Conservation (phyloP, 1,284 basidiomycete species). For the Rhodotorula sp. region DNA sequence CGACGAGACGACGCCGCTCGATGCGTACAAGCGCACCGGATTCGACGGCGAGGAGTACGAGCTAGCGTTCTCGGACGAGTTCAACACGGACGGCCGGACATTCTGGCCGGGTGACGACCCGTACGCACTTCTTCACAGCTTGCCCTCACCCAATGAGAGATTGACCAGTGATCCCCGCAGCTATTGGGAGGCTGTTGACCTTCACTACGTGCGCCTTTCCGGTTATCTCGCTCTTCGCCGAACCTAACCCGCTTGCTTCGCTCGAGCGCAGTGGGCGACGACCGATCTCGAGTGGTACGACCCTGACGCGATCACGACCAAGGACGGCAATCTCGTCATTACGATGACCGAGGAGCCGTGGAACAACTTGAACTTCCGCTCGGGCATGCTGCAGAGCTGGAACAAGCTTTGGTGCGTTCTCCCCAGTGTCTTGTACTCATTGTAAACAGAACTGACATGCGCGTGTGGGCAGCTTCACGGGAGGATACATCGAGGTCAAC, state of each 20-base stretch:
- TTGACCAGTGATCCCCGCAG: neutral
- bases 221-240: too few species aligned
- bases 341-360: constrained; percentile 65
- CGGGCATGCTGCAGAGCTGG: constrained; percentile 59
- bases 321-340: constrained; percentile 74
- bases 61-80: constrained; percentile 79
- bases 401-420: constrained; percentile 77
- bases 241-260: neutral
- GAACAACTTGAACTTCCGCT: constrained; percentile 72
- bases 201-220: constrained; percentile 68
- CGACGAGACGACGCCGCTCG: constrained; percentile 51
- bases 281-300: constrained; percentile 54
- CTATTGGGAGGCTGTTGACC: constrained; percentile 74
- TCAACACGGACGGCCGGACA: constrained; percentile 60
- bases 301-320: constrained; percentile 76
- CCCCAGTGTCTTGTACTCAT: neutral
- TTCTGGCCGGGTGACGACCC: constrained; percentile 51
- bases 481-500: constrained; percentile 65
- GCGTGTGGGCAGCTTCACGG: constrained; percentile 70
- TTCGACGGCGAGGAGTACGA: constrained; percentile 44
- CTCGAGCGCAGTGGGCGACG: constrained; percentile 1
- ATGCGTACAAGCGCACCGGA: constrained; percentile 41
- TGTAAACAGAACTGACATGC: too few species aligned
- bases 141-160: constrained; percentile 36
- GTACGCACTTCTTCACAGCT: constrained; percentile 51